Conservation (phyloP, 495 filamentous ascomycete species). For the Aspergillus biplanus region DNA sequence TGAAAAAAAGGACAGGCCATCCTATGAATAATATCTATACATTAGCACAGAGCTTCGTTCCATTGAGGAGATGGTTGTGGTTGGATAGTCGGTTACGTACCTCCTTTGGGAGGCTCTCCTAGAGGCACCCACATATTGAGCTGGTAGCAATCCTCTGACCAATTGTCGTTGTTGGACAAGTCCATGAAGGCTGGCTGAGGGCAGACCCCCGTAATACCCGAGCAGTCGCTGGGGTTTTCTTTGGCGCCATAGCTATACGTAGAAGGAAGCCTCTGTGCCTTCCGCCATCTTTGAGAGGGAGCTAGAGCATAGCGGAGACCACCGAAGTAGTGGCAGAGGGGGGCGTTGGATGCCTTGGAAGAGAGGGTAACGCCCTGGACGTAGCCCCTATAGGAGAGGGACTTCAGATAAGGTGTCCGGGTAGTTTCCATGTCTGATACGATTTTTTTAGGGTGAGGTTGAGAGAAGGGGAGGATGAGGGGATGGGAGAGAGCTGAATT, state of each 20-base stretch:
- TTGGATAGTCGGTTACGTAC: slow-evolving; percentile 18
- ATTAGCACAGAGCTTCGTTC: too few relatives aligned
- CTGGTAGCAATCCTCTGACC: slow-evolving; percentile 50
- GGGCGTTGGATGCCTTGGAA: slow-evolving; percentile 18
- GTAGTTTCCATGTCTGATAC: slow-evolving; percentile 32
- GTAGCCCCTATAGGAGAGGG: slow-evolving; percentile 39
- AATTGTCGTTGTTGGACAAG: slow-evolving; percentile 27
- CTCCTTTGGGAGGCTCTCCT: slow-evolving; percentile 37
- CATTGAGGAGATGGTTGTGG: background rate
- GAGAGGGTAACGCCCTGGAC: slow-evolving; percentile 43
- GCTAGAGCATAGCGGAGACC: slow-evolving; percentile 48
- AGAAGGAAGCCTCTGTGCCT: slow-evolving; percentile 34
- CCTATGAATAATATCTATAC: too few relatives aligned
- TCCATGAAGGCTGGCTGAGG: slow-evolving; percentile 40
- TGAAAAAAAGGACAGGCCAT: slow-evolving; percentile 50
- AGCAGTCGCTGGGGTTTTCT: slow-evolving; percentile 33
- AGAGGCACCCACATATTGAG: slow-evolving; percentile 47
- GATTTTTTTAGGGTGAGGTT: background rate
- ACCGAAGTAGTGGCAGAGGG: slow-evolving; percentile 48
- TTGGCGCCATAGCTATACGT: slow-evolving; percentile 43
- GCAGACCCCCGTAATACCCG: slow-evolving; percentile 36
- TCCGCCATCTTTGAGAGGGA: slow-evolving; percentile 42
- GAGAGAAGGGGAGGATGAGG: background rate
- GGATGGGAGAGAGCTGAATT: background rate
- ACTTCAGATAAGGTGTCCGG: slow-evolving; percentile 31